A percentile compares a stretch with the other conserved stretches of the same genome.
Conservation (phyloP, 257 asterid species). For the Petrea volubilis region DNA sequence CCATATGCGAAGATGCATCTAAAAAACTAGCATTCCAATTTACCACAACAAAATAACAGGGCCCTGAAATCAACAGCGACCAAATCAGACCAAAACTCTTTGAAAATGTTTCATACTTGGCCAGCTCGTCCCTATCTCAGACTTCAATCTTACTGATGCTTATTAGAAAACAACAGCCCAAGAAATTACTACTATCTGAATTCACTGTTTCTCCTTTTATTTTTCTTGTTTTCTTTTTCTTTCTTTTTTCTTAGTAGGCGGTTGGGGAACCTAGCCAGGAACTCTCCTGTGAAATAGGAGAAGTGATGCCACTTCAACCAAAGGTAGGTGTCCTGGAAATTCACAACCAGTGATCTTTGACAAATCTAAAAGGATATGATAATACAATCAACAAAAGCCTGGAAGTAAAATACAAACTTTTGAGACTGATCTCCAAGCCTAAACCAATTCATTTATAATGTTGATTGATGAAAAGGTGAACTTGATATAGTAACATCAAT, state of each 20-base stretch:
- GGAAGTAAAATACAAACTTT: not conserved
- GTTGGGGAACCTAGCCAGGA: no score
- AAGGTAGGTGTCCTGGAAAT: no score
- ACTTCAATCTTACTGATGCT: not conserved
- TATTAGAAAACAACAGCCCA: not conserved
- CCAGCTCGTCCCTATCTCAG: not conserved
- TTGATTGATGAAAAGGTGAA: not conserved
- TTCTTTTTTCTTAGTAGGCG: no score
- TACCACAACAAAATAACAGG: not conserved
- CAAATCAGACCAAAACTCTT: not conserved
- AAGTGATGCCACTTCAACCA: no score
- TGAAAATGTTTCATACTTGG: not conserved
- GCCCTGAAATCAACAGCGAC: not conserved
- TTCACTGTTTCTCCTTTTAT: no score
- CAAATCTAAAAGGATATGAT: not conserved
- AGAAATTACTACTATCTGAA: not conserved
- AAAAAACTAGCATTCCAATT: not conserved
- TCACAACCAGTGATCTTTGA: not conserved
- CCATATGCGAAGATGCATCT: not conserved
- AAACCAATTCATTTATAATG: not conserved
- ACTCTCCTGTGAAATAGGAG: no score
- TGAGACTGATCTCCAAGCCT: not conserved
- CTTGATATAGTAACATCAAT: not conserved
- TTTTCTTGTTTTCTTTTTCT: no score
- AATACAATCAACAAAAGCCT: not conserved